A percentile compares a stretch with the other conserved stretches of the same genome.
Conservation (phyloP, 441 rosid species). For the Erodium moschatum region DNA sequence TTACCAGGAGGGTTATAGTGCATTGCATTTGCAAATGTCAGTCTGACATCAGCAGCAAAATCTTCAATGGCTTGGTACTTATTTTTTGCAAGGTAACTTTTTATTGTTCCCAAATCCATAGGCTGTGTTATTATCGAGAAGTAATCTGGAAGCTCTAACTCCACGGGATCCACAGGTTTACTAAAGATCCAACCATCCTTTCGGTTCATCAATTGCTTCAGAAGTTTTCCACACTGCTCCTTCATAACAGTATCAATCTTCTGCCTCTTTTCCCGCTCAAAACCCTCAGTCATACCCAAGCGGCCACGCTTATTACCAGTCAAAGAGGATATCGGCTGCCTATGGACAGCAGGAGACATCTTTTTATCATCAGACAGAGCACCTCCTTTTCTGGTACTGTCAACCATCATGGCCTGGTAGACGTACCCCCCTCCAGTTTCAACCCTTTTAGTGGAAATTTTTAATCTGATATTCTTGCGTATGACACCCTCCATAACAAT, state of each 20-base stretch:
- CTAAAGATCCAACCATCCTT: constrained; percentile 38
- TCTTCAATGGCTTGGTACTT: constrained; percentile 32
- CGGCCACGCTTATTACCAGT: constrained; percentile 38
- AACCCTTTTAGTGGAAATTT: not conserved
- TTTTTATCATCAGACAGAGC: constrained; percentile 18
- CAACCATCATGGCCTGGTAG: not conserved
- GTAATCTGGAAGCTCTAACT: constrained; percentile 51
- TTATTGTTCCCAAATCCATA: constrained; percentile 62
- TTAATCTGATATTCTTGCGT: not conserved
- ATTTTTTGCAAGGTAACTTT: constrained; percentile 35
- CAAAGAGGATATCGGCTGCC: constrained; percentile 14
- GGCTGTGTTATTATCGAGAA: constrained; percentile 43
- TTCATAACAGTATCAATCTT: constrained; percentile 43
- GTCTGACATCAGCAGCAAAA: constrained; percentile 52
- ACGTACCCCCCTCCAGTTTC: not conserved
- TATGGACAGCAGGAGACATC: constrained; percentile 17
- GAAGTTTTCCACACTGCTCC: constrained; percentile 41
- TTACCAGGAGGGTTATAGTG: constrained; percentile 44
- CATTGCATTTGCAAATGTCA: constrained; percentile 57
- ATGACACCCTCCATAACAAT: not conserved
- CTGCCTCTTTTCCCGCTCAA: constrained; percentile 35
- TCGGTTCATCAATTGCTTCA: constrained; percentile 32
- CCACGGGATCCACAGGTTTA: constrained; percentile 50
- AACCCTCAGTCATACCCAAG: constrained; percentile 27
- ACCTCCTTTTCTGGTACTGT: not conserved